Conservation (phyloP, 768 basidiomycete genomes). For the Paxillus rubicundulus region DNA sequence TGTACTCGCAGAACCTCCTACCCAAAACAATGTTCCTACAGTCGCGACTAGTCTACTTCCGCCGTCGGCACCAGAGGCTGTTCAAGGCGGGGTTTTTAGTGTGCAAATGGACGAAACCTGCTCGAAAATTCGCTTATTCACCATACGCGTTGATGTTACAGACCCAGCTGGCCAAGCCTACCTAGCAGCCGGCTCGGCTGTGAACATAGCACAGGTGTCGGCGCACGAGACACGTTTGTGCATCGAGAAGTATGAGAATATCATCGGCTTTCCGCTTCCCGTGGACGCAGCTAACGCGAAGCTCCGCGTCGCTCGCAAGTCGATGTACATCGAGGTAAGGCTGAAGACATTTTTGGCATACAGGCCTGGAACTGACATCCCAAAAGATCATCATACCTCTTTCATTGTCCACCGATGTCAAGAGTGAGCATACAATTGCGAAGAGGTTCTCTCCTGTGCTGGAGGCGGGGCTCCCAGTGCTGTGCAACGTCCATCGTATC, state of each 20-base stretch:
- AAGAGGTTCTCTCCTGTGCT: slow-evolving; percentile 30
- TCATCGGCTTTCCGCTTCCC: slow-evolving; percentile 43
- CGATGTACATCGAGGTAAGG: slow-evolving; percentile 44
- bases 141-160: slow-evolving; percentile 19
- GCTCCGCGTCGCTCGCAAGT: slow-evolving; percentile 53
- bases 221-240: slow-evolving; percentile 1
- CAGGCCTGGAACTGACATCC: background rate
- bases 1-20: too few species aligned
- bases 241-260: slow-evolving; percentile 20
- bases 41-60: too few species aligned
- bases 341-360: background rate
- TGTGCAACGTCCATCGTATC: slow-evolving; percentile 41
- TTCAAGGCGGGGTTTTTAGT: too few species aligned
- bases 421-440: slow-evolving; percentile 17
- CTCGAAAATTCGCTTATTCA: slow-evolving; percentile 7
- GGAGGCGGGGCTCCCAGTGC: slow-evolving; percentile 7
- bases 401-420: slow-evolving; percentile 11
- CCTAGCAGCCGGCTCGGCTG: slow-evolving; percentile 16
- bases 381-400: slow-evolving; percentile 21
- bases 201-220: slow-evolving; percentile 12
- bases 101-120: too few species aligned
- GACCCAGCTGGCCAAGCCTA: slow-evolving; percentile 19
- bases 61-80: too few species aligned
- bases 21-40: too few species aligned
- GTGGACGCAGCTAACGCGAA: slow-evolving; percentile 37